Conservation (phyloP, 306 rosid genomes). For the Quercus agrifolia region DNA sequence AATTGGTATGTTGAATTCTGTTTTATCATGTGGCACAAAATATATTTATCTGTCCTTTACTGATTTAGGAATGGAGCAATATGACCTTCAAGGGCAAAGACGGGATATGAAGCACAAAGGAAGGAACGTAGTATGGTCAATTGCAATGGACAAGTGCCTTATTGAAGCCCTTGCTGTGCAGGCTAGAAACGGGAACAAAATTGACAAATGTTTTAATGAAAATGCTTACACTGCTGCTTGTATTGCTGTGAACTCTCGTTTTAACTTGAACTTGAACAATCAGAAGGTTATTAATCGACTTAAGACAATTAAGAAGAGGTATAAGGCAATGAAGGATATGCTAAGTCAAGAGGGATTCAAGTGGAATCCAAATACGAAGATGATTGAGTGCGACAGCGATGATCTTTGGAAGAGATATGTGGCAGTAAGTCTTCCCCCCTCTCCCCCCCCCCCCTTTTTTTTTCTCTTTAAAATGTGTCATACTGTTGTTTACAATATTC, state of each 20-base stretch:
- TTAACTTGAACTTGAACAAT: constrained; percentile 71
- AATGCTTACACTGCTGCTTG: constrained; percentile 82
- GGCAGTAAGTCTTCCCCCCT: constrained; percentile 36
- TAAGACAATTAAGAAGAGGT: constrained; percentile 80
- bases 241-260: constrained; percentile 59
- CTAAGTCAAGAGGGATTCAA: constrained; percentile 66
- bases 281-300: constrained; percentile 80
- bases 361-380: constrained; percentile 65
- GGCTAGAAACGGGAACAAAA: constrained; percentile 71
- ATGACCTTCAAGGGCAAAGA: constrained; percentile 58
- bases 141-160: constrained; percentile 76
- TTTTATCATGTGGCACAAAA: neutral
- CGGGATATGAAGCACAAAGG: constrained; percentile 70
- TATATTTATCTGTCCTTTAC: neutral
- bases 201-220: constrained; percentile 79
- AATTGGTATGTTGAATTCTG: neutral
- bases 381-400: constrained; percentile 59
- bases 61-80: constrained; percentile 59
- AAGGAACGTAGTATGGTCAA: constrained; percentile 85
- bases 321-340: constrained; percentile 65
- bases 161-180: constrained; percentile 72
- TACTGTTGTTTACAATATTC: constrained; percentile 4
- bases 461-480: neutral
- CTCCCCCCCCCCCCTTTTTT: neutral
- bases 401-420: constrained; percentile 77